Conservation (phyloP, 345 rosid species). For the Hypericum androsaemum region DNA sequence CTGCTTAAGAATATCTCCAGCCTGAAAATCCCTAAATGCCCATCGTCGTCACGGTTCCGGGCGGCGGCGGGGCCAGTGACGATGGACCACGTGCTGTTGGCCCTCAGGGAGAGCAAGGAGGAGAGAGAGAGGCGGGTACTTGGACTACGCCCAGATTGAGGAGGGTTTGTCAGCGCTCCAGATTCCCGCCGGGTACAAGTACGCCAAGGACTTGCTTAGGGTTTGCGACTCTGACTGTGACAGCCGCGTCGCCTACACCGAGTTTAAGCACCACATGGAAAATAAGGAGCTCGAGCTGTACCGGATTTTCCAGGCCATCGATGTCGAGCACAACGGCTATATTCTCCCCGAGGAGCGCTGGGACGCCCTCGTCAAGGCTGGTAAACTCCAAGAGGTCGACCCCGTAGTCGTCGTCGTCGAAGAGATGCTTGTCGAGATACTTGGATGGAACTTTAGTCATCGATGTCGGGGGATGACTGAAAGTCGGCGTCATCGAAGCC, state of each 20-base stretch:
- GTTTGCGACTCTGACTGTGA: conserved; percentile 78
- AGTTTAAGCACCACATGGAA: conserved; percentile 86
- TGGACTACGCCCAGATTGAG: conserved; percentile 82
- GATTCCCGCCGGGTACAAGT: conserved; percentile 63
- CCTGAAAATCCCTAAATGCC: too few species aligned
- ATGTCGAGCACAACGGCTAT: conserved; percentile 72
- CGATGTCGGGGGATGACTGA: too few species aligned
- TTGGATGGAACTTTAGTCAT: too few species aligned
- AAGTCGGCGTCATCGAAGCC: too few species aligned
- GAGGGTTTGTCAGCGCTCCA: conserved; percentile 62
- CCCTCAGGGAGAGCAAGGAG: conserved; percentile 69
- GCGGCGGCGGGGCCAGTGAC: conserved; percentile 14
- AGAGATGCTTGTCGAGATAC: too few species aligned
- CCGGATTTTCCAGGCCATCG: conserved; percentile 61
- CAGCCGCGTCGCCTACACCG: conserved; percentile 77
- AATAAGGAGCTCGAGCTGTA: conserved; percentile 69
- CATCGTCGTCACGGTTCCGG: too few species aligned
- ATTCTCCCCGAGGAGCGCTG: conserved; percentile 78
- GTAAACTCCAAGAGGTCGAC: too few species aligned
- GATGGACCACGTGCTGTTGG: conserved; percentile 74
- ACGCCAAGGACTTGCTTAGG: conserved; percentile 67
- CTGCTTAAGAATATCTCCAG: too few species aligned
- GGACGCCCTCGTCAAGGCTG: conserved; percentile 81
- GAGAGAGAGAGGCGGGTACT: conserved; percentile 67
- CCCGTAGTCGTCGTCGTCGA: too few species aligned